Evolutionary conservation across 148 eudicot genomes (phyloP).

Genomic region (Cornus kousa): DNA sequence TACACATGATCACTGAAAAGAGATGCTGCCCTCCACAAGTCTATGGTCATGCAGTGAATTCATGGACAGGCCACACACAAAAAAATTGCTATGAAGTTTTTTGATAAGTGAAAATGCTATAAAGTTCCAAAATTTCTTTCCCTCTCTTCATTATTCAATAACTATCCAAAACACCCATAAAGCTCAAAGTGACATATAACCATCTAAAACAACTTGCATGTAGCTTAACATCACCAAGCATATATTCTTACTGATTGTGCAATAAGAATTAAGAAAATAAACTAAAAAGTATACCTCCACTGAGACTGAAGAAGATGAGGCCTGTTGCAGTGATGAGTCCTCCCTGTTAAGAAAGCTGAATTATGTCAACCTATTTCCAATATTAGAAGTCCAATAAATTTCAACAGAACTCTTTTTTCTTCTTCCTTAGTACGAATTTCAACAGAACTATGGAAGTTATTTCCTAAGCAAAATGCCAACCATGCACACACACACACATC

Average conservation of each 20-base stretch:
- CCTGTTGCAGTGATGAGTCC: slow-evolving; percentile 19
- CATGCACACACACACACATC: neutral
- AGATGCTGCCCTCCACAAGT: neutral
- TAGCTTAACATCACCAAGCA: neutral
- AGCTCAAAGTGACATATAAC: neutral
- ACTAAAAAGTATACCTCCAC: slow-evolving; percentile 25
- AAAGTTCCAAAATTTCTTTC: neutral
- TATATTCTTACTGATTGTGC: neutral
- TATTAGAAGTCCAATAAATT: neutral
- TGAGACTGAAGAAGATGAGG: slow-evolving; percentile 28
- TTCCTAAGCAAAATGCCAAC: neutral
- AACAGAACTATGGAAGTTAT: neutral
- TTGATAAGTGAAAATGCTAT: neutral
- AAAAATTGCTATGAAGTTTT: neutral
- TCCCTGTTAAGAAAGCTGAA: slow-evolving; percentile 18
- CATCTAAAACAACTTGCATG: neutral
- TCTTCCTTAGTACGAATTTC: neutral
- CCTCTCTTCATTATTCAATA: neutral
- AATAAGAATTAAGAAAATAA: neutral
- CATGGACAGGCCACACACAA: neutral
- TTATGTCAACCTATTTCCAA: slow-evolving; percentile 6
- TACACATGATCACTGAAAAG: neutral
- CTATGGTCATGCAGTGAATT: neutral
- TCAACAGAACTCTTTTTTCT: neutral
- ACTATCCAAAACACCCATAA: neutral